Evolutionary conservation across 208 protist species (phyloP), one percentile per base, ranked within the genome.

Genomic region (Trypanosomatidae sp.): DNA sequence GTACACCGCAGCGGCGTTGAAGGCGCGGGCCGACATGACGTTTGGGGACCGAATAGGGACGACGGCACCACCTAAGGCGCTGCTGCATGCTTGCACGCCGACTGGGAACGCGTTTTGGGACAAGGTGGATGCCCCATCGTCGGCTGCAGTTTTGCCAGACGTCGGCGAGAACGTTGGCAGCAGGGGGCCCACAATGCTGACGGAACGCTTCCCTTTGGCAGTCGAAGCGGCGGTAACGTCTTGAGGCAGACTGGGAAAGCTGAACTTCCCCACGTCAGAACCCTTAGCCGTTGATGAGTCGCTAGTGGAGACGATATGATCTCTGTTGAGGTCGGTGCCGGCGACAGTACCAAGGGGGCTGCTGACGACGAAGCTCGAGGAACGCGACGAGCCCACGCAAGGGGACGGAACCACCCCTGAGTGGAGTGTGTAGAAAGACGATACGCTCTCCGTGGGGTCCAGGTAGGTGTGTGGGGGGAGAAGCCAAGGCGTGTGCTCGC

Each of bases 401-500:
- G 65, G 50, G 33, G 59, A 72, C 33, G 30, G 70, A 0, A 47
- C 30, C 3, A 15, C 65, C 1, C 25, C 43, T 8, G 76, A 75
- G 7, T 70, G 72, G 8, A 64, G 69, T 9, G 70, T 71, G 66
- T 72, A 71, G 17, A 80, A 72, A 47, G 55, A 53, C 5, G 58
- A 65, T 9, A 60, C 49, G 39, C 36, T 80, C 70, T 76, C 52
- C n/a, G 69, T 28, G 1, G 69, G 6, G 3, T 76, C 70, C n/a
- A 76, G 69, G 60, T 85, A 74, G 3, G 64, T 79, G 62, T 80
- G 74, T 41, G 76, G 73, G 19, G 81, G 72, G 52, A 85, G 66
- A 46, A 85, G 65, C 70, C 77, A 87, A 8, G 81, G 66, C 25
- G 65, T 79, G 67, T 77, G 80, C 53, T 86, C 84, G 6, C 73